Conservation (phyloP, 2,329 filamentous ascomycete species). For the Sclerotinia borealis region DNA sequence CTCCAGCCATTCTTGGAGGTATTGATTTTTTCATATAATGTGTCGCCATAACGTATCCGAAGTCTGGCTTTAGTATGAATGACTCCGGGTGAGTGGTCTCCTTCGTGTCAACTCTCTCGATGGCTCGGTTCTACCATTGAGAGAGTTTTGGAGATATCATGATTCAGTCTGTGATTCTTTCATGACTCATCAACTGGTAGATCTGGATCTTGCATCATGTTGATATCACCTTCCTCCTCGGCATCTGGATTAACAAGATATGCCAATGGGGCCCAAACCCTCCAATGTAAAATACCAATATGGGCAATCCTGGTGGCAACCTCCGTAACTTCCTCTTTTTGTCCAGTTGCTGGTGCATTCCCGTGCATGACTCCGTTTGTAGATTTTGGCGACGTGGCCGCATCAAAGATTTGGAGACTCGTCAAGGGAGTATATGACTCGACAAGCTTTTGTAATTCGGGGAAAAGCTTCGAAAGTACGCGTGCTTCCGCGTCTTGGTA, state of each 20-base stretch:
- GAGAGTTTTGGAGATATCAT: neutral
- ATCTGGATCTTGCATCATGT: constrained; percentile 1
- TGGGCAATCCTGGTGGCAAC: constrained; percentile 76
- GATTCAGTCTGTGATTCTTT: neutral
- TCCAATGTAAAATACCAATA: constrained; percentile 81
- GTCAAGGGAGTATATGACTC: constrained; percentile 28
- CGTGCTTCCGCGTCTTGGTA: constrained; percentile 29
- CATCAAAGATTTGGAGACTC: constrained; percentile 31
- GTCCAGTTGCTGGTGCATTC: neutral
- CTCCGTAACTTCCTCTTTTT: constrained; percentile 45
- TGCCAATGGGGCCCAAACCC: constrained; percentile 73
- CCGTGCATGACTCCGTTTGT: constrained; percentile 7
- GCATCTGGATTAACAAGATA: constrained; percentile 44
- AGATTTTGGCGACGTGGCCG: constrained; percentile 27
- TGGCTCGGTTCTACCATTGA: neutral
- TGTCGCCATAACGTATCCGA: constrained; percentile 9
- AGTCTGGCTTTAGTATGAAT: neutral
- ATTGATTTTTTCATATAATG: neutral
- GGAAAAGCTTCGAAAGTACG: constrained; percentile 26
- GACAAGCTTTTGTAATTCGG: constrained; percentile 28
- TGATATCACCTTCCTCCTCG: constrained; percentile 21
- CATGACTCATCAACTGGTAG: neutral
- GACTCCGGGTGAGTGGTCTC: neutral
- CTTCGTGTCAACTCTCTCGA: neutral
- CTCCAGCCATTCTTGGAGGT: neutral